Percentiles rank a stretch among this genome's conserved stretches.
phyloP scores from a whole-genome alignment of 1,139 yeast species.

The Saccharomyces hybrid region DNA sequence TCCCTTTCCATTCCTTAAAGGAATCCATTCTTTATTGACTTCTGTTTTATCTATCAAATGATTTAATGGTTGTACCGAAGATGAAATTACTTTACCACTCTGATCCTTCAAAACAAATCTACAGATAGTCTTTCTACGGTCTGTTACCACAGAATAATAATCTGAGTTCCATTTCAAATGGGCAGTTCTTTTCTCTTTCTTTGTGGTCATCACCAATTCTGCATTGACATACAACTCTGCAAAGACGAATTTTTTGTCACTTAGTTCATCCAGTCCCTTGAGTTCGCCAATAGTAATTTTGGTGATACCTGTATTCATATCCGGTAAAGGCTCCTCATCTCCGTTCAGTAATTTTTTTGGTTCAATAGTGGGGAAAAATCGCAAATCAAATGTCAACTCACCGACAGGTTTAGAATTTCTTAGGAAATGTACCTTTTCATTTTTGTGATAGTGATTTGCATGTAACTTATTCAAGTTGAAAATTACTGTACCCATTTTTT shows the following conservation, averaged over 20 bases:
- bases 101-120: constrained; percentile 58
- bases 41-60: constrained; percentile 68
- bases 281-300: constrained; percentile 37
- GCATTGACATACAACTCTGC: constrained; percentile 65
- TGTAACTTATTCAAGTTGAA: constrained; percentile 65
- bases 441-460: constrained; percentile 46
- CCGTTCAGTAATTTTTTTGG: constrained; percentile 77
- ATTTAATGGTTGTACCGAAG: constrained; percentile 54
- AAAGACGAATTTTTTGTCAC: constrained; percentile 52
- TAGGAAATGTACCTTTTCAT: constrained; percentile 50
- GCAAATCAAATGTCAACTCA: constrained; percentile 57
- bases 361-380: constrained; percentile 73
- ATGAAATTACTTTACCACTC: constrained; percentile 52
- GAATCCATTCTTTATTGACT: constrained; percentile 71
- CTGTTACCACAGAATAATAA: constrained; percentile 58
- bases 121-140: constrained; percentile 59
- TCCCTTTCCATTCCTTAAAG: constrained; percentile 55
- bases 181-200: constrained; percentile 27
- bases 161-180: not conserved
- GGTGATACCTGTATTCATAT: constrained; percentile 85
- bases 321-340: constrained; percentile 80
- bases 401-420: constrained; percentile 84
- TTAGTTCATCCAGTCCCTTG: constrained; percentile 24
- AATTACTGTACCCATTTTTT: constrained; percentile 68
- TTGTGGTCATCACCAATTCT: constrained; percentile 50